Evolutionary conservation across 2,329 filamentous ascomycete species (phyloP).

Genomic region (Xylariaceae sp.): DNA sequence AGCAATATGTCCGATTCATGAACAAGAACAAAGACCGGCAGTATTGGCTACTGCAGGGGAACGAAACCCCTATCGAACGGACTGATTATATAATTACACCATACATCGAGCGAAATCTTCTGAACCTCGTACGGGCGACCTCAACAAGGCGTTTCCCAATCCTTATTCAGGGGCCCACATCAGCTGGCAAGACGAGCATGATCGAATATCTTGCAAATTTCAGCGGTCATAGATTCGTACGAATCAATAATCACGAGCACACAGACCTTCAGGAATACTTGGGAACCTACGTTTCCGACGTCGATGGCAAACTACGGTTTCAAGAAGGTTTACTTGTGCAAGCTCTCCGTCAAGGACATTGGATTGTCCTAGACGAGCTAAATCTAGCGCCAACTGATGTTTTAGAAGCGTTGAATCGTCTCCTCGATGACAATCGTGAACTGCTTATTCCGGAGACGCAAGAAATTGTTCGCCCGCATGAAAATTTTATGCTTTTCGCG

Average conservation of each 20-base stretch:
- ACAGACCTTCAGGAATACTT: slow-evolving; percentile 98
- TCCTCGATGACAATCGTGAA: slow-evolving; percentile 95
- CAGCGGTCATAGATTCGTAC: slow-evolving; percentile 94
- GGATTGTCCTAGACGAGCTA: slow-evolving; percentile 97
- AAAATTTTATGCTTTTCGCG: slow-evolving; percentile 96
- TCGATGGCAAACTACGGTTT: slow-evolving; percentile 83
- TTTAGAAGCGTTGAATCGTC: slow-evolving; percentile 89
- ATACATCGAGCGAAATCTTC: slow-evolving; percentile 90
- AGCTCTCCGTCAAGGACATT: slow-evolving; percentile 89
- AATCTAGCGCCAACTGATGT: slow-evolving; percentile 98
- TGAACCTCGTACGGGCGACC: slow-evolving; percentile 91
- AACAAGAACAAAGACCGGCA: slow-evolving; percentile 67
- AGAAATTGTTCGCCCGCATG: slow-evolving; percentile 86
- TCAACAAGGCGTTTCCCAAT: slow-evolving; percentile 93
- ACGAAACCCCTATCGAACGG: slow-evolving; percentile 67
- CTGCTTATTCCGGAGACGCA: slow-evolving; percentile 96
- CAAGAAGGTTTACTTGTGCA: slow-evolving; percentile 94
- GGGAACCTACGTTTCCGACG: slow-evolving; percentile 86
- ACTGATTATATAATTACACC: slow-evolving; percentile 94
- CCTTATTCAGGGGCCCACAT: slow-evolving; percentile 94
- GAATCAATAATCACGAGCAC: slow-evolving; percentile 99
- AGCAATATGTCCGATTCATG: slow-evolving; percentile 77
- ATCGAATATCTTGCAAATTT: slow-evolving; percentile 97
- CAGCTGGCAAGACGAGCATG: slow-evolving; percentile 98
- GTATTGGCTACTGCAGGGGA: slow-evolving; percentile 87